Percentiles rank a stretch among this genome's conserved stretches.
These are phyloP conservation scores for Penicillium sclerotigenum DNA, from an alignment of 2,329 filamentous ascomycete species.

Conservation along the genomic window DNA sequence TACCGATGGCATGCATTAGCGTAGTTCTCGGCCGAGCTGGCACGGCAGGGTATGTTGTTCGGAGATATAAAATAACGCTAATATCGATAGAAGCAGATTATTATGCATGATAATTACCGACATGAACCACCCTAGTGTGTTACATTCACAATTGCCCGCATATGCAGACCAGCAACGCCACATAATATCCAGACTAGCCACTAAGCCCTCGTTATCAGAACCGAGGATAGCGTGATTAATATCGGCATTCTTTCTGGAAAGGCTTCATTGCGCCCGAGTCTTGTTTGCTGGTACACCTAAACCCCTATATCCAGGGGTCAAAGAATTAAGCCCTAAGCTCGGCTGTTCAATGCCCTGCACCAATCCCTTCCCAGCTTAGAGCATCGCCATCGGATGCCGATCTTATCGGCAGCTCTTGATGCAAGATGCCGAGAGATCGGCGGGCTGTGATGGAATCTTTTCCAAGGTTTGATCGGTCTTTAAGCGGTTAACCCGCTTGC, in stretches of 20 bases:
- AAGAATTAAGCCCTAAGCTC: not conserved
- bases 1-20: too few relatives aligned
- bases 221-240: not conserved
- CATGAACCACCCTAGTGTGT: not conserved
- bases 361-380: not conserved
- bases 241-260: not conserved
- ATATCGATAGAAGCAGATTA: not conserved
- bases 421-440: slow-evolving; percentile 24
- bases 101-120: not conserved
- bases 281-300: not conserved
- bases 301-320: not conserved
- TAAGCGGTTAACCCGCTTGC: not conserved
- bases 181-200: not conserved
- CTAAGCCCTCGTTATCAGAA: not conserved
- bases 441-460: not conserved
- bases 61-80: not conserved
- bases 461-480: not conserved
- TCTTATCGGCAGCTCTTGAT: slow-evolving; percentile 16
- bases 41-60: too few relatives aligned
- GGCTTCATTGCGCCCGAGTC: not conserved
- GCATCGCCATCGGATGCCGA: not conserved
- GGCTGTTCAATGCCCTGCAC: not conserved
- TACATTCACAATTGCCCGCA: not conserved
- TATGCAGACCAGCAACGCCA: not conserved
- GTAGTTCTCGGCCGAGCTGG: too few relatives aligned